These are phyloP conservation scores for Sonneratia caseolaris DNA, from an alignment of 345 rosid species.

Conservation along the genomic window DNA sequence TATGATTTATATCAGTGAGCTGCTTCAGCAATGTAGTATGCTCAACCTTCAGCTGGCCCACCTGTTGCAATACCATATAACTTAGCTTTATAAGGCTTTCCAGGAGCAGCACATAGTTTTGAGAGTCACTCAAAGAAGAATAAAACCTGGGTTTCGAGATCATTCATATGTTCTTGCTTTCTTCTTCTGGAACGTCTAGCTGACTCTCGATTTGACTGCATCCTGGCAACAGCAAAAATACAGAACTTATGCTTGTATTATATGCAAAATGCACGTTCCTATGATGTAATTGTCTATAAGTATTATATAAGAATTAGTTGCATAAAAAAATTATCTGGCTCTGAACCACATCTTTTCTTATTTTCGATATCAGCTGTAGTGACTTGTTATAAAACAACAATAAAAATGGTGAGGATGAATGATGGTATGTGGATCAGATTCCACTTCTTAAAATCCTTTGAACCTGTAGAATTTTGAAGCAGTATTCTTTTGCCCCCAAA, in stretches of 20 bases:
- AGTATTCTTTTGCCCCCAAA: too few relatives aligned
- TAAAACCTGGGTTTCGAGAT: conserved; percentile 80
- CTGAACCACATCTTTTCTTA: background rate
- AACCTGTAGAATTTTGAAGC: too few relatives aligned
- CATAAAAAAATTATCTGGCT: background rate
- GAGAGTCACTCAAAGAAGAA: background rate
- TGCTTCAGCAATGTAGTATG: conserved; percentile 58
- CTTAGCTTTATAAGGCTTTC: conserved; percentile 4
- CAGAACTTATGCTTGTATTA: conserved; percentile 2
- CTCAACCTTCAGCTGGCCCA: conserved; percentile 70
- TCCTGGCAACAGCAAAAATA: conserved; percentile 40
- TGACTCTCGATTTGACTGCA: conserved; percentile 96
- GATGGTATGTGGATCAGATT: background rate
- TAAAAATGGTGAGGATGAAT: background rate
- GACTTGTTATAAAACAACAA: background rate
- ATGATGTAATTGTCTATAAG: background rate
- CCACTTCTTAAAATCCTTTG: background rate
- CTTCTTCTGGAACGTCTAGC: conserved; percentile 96
- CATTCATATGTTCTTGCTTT: conserved; percentile 78
- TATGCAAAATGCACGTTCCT: background rate
- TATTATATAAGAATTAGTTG: background rate
- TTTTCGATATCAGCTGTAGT: background rate
- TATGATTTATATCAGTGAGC: conserved; percentile 59
- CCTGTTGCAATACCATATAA: conserved; percentile 27
- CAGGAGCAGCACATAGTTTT: background rate